Evolutionary conservation across 2,329 filamentous ascomycete species (phyloP), one percentile per base, ranked within the genome.

Genomic region (Lachnellula arida): DNA sequence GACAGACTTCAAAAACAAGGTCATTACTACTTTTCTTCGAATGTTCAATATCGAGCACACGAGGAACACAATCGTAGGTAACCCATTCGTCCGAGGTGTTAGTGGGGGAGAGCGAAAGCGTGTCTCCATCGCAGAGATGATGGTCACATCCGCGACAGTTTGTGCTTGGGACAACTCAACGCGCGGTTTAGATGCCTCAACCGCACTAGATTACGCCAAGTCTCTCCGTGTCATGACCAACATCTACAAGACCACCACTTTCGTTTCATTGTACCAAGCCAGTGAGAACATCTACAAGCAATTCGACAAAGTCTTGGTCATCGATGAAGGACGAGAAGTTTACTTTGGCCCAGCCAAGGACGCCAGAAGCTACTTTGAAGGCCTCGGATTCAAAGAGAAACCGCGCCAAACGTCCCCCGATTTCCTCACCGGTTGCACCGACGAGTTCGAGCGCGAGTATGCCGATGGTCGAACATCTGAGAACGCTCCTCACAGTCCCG

Each of bases 1-100:
- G 69, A 70, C 73, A 5, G 85, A 88, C 15, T 93, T 93, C 76
- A 92, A 92, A 75, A 79, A 88, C 49, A 84, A 85, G 63, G 84
- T 95, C 55, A 79, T 92, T 58, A 79, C 83, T 17, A 82, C 87
- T 66, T 78, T 96, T 57, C 77, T 96, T 51, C 90, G 89, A 67
- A 94, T 95, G 88, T 95, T 96, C 78, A 94, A 93, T 68, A 96
- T 96, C 53, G 88, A 92, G 70, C 91, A 96, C 71, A 95, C 91
- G 0, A 81, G 84, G 51, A 82, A 91, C 68, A 97, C 92, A 0
- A 84, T 93, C 32, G 90, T 96, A 25, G 92, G 92, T 7, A 88
- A 94, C 60, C 81, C 84, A 0, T 91, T 93, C 60, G 81, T 94
- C 19, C 85, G 89, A 50, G 91, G 91, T 70, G 80, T 95, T 0